Percentiles rank a stretch among this genome's conserved stretches.
These are phyloP conservation scores for Stellera chamaejasme DNA, from an alignment of 345 rosid genomes.

Conservation along the genomic window DNA sequence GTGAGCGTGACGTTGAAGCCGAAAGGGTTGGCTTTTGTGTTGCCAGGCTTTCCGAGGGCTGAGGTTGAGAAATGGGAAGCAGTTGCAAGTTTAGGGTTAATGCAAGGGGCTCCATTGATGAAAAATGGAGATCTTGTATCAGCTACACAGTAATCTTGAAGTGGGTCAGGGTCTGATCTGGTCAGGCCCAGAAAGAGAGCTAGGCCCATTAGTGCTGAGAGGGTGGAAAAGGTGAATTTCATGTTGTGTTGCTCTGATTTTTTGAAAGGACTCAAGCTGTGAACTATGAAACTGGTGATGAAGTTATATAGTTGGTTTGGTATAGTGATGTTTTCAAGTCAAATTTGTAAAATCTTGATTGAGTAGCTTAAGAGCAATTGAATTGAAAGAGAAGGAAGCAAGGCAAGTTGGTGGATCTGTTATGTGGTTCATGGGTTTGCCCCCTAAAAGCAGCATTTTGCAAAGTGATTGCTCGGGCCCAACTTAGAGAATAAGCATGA, in stretches of 20 bases:
- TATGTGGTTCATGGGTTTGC: not conserved
- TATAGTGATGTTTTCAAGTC: slow-evolving; percentile 10
- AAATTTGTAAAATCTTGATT: slow-evolving; percentile 10
- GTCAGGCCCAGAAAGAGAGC: slow-evolving; percentile 28
- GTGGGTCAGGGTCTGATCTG: slow-evolving; percentile 55
- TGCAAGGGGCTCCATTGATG: slow-evolving; percentile 51
- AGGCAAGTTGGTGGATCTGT: slow-evolving; percentile 32
- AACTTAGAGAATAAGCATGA: too few relatives aligned
- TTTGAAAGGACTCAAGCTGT: not conserved
- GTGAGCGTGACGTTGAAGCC: slow-evolving; percentile 58
- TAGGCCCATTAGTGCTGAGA: slow-evolving; percentile 16
- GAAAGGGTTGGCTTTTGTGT: slow-evolving; percentile 29
- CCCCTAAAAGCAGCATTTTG: not conserved
- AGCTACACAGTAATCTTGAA: slow-evolving; percentile 73
- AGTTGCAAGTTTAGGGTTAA: slow-evolving; percentile 32
- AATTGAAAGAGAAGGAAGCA: slow-evolving; percentile 29
- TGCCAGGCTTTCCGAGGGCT: slow-evolving; percentile 41
- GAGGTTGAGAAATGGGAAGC: slow-evolving; percentile 50
- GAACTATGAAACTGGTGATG: slow-evolving; percentile 3
- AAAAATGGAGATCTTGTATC: slow-evolving; percentile 22
- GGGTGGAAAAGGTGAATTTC: slow-evolving; percentile 10
- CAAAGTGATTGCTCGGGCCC: too few relatives aligned
- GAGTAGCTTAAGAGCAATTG: slow-evolving; percentile 55
- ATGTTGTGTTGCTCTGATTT: slow-evolving; percentile 10
- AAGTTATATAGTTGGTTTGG: slow-evolving; percentile 22